Evolutionary conservation across 768 basidiomycete genomes (phyloP).

Genomic region (Podaxis sp.): DNA sequence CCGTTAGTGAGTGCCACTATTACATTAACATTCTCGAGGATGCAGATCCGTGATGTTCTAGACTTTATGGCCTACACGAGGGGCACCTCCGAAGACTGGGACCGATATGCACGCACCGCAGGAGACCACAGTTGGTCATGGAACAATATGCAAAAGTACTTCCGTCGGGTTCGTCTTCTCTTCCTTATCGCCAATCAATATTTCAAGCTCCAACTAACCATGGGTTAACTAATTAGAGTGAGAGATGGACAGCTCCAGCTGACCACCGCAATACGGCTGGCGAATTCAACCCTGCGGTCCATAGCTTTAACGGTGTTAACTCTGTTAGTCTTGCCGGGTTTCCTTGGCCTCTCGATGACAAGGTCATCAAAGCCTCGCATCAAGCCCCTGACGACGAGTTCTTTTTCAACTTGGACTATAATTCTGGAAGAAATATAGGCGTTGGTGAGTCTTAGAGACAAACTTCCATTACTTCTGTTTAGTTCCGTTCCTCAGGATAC

Average conservation of each 20-base stretch:
- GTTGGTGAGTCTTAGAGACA: conserved; percentile 26
- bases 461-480: conserved; percentile 26
- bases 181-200: not conserved
- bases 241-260: conserved; percentile 27
- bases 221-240: conserved; percentile 21
- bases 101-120: conserved; percentile 47
- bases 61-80: conserved; percentile 31
- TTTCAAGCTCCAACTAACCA: conserved; percentile 18
- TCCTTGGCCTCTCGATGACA: conserved; percentile 26
- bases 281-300: conserved; percentile 33
- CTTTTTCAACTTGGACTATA: conserved; percentile 15
- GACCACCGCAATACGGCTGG: conserved; percentile 33
- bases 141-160: conserved; percentile 29
- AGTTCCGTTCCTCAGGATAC: conserved; percentile 26
- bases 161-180: conserved; percentile 23
- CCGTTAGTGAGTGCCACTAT: conserved; percentile 26
- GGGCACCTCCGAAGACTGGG: conserved; percentile 46
- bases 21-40: conserved; percentile 10
- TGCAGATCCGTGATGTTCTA: not conserved
- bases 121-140: conserved; percentile 51
- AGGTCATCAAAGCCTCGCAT: conserved; percentile 21
- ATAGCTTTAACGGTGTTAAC: conserved; percentile 30
- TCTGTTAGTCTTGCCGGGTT: conserved; percentile 31
- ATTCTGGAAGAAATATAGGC: conserved; percentile 15
- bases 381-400: conserved; percentile 14